These are phyloP conservation scores for Trichoderma gracile DNA, from an alignment of 2,329 filamentous ascomycete species.

Conservation along the genomic window DNA sequence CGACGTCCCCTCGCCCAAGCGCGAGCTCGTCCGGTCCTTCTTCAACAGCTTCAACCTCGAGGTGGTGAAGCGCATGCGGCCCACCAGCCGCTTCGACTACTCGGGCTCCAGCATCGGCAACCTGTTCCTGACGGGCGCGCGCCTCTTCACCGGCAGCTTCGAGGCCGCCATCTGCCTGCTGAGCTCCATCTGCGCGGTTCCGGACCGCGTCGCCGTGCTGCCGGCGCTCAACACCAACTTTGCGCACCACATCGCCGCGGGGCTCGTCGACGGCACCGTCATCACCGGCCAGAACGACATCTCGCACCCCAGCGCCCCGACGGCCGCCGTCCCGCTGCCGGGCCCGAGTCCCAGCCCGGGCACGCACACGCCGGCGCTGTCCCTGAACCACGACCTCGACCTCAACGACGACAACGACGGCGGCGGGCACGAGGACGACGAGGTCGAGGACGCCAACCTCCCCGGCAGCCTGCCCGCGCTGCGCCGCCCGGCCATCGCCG, in stretches of 20 bases:
- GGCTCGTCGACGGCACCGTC: conserved; percentile 70
- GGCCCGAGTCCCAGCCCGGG: conserved; percentile 25
- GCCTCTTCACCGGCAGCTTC: conserved; percentile 88
- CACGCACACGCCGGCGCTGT: conserved; percentile 34
- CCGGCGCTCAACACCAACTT: conserved; percentile 95
- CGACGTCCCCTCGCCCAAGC: conserved; percentile 67
- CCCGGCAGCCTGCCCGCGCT: conserved; percentile 79
- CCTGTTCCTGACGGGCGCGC: conserved; percentile 78
- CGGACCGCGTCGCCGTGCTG: conserved; percentile 73
- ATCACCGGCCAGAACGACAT: conserved; percentile 94
- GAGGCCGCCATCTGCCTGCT: conserved; percentile 91
- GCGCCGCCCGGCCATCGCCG: conserved; percentile 76
- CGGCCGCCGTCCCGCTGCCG: conserved; percentile 42
- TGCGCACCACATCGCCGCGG: conserved; percentile 88
- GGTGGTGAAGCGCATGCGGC: conserved; percentile 73
- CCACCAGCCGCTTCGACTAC: conserved; percentile 75
- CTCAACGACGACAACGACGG: conserved; percentile 57
- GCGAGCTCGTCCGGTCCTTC: conserved; percentile 74
- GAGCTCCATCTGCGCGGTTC: conserved; percentile 82
- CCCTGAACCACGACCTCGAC: conserved; percentile 49
- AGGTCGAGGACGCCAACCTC: conserved; percentile 74
- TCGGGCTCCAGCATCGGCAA: conserved; percentile 75
- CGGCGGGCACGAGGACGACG: conserved; percentile 61
- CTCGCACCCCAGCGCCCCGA: conserved; percentile 74
- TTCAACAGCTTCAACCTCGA: conserved; percentile 76